Conservation (phyloP, 495 filamentous ascomycete species). For the Clavariopsis aquatica region DNA sequence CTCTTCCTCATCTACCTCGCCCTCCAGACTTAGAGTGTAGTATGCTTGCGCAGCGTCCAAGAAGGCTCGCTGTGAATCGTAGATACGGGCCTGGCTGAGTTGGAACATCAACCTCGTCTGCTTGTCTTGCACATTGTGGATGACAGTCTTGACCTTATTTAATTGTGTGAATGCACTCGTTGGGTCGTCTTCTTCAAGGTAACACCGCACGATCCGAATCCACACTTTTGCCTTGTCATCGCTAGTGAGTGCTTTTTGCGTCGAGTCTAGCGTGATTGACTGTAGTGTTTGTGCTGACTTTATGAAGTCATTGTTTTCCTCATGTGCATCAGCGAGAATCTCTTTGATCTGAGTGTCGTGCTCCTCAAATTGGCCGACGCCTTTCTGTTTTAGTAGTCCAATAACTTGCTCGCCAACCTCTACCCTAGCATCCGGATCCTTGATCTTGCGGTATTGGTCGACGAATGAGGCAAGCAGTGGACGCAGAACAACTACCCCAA, state of each 20-base stretch:
- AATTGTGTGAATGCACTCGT: slow-evolving; percentile 81
- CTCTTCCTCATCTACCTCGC: slow-evolving; percentile 79
- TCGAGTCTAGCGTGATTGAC: slow-evolving; percentile 83
- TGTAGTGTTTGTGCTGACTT: slow-evolving; percentile 75
- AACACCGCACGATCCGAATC: slow-evolving; percentile 92
- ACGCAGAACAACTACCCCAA: slow-evolving; percentile 75
- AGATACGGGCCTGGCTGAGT: slow-evolving; percentile 87
- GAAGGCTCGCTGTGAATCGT: slow-evolving; percentile 86
- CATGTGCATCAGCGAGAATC: slow-evolving; percentile 79
- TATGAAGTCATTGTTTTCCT: slow-evolving; percentile 75
- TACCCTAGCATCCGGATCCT: slow-evolving; percentile 61
- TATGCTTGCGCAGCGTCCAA: slow-evolving; percentile 87
- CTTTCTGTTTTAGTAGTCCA: slow-evolving; percentile 61
- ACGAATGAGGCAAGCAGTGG: slow-evolving; percentile 71
- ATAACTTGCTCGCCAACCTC: slow-evolving; percentile 70
- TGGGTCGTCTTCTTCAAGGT: slow-evolving; percentile 91
- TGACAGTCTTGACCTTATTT: slow-evolving; percentile 89
- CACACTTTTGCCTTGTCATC: slow-evolving; percentile 77
- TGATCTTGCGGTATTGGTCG: slow-evolving; percentile 56
- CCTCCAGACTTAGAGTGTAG: slow-evolving; percentile 75
- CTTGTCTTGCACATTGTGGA: slow-evolving; percentile 72
- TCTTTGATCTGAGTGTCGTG: slow-evolving; percentile 76
- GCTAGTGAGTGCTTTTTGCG: slow-evolving; percentile 77
- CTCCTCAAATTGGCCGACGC: slow-evolving; percentile 76
- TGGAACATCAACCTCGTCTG: slow-evolving; percentile 79